These are phyloP conservation scores for Rhizophora mangle DNA, from an alignment of 345 rosid genomes.

Conservation along the genomic window DNA sequence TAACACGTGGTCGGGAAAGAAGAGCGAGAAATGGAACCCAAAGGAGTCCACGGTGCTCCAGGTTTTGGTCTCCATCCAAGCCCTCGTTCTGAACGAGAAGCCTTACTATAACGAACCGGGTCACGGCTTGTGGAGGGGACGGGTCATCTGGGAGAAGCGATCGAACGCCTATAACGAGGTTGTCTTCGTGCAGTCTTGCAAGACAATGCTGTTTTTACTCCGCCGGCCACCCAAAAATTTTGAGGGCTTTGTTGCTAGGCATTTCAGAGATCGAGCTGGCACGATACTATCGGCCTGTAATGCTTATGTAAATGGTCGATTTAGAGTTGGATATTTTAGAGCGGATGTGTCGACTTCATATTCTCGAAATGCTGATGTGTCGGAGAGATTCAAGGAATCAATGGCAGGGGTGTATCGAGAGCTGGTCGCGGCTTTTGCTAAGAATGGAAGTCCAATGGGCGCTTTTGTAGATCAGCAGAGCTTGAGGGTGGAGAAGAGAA, in stretches of 20 bases:
- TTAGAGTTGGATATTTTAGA: slow-evolving; percentile 33
- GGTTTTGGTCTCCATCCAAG: slow-evolving; percentile 56
- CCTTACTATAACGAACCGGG: slow-evolving; percentile 57
- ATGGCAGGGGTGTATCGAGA: slow-evolving; percentile 31
- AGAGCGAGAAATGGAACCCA: slow-evolving; percentile 51
- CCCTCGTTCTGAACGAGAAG: slow-evolving; percentile 50
- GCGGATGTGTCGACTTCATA: slow-evolving; percentile 5
- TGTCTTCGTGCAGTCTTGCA: slow-evolving; percentile 39
- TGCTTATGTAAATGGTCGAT: slow-evolving; percentile 33
- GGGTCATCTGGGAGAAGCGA: slow-evolving; percentile 22
- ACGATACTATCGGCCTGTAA: slow-evolving; percentile 36
- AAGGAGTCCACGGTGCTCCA: slow-evolving; percentile 45
- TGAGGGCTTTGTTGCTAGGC: slow-evolving; percentile 34
- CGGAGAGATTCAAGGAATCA: slow-evolving; percentile 27
- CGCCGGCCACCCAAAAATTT: slow-evolving; percentile 42
- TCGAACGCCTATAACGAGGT: slow-evolving; percentile 37
- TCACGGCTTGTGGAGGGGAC: slow-evolving; percentile 15
- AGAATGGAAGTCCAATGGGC: slow-evolving; percentile 33
- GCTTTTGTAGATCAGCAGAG: slow-evolving; percentile 11
- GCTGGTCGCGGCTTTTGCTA: slow-evolving; percentile 20
- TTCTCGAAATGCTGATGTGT: slow-evolving; percentile 3
- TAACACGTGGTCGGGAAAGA: slow-evolving; percentile 49
- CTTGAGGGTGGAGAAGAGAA: slow-evolving; percentile 12
- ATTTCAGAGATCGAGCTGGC: slow-evolving; percentile 37
- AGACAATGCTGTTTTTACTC: slow-evolving; percentile 28